phyloP scores from a whole-genome alignment of 2,329 filamentous ascomycete species.

The Stachybotrys echinatus region DNA sequence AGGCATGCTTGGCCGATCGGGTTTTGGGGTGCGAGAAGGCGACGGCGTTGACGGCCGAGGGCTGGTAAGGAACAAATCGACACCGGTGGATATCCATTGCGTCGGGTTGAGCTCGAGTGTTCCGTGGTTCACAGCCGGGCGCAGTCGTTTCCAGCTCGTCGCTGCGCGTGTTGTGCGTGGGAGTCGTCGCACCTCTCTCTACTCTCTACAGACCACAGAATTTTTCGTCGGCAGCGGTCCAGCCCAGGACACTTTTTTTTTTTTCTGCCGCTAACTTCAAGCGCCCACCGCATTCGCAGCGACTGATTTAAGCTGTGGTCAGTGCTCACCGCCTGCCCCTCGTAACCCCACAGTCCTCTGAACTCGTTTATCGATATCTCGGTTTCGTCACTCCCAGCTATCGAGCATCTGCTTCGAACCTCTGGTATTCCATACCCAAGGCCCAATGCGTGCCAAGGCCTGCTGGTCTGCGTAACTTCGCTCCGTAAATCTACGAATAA shows the following conservation, averaged over 20 bases:
- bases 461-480: too few relatives aligned
- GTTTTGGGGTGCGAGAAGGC: constrained; percentile 77
- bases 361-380: not conserved
- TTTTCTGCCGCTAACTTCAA: constrained; percentile 7
- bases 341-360: constrained; percentile 16
- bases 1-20: constrained; percentile 40
- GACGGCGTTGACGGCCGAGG: constrained; percentile 87
- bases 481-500: too few relatives aligned
- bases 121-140: not conserved
- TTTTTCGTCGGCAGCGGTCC: not conserved
- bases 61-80: constrained; percentile 89
- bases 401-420: too few relatives aligned
- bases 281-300: constrained; percentile 3
- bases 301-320: constrained; percentile 26
- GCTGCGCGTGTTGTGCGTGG: not conserved
- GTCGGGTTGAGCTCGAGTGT: not conserved
- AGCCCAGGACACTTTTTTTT: constrained; percentile 26
- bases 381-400: too few relatives aligned
- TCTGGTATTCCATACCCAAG: too few relatives aligned
- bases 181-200: not conserved
- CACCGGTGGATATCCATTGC: constrained; percentile 94
- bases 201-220: not conserved
- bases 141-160: not conserved
- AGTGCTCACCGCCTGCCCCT: constrained; percentile 24
- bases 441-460: too few relatives aligned